Evolutionary conservation across 192 early-diverging fungal genomes (phyloP), one percentile per base, ranked within the genome.

Genomic region (Lobosporangium transversale): DNA sequence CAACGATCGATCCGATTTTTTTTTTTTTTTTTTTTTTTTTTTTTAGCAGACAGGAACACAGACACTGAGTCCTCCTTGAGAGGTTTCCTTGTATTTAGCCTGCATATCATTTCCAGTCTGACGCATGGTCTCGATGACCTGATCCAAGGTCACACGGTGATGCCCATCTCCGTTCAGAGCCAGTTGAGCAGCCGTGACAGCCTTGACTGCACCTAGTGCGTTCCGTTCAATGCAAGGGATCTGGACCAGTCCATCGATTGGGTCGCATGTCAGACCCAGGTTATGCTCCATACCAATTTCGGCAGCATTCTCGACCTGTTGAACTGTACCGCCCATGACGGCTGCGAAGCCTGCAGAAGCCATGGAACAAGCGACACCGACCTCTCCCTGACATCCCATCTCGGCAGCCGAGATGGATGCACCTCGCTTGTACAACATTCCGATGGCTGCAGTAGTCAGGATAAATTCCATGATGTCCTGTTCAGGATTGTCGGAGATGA

Each of bases 211-310:
- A 0, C 92, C 97, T 2, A 98, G 58, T 0, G 97, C 95, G 60
- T 98, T 98, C 31, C 97, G 85, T 66, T 98, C 97, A 55, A 98
- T 97, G 68, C 97, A 98, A 24, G 97, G 97, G 61, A 98, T 95
- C 78, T 95, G 92, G 14, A 98, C 97, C 36, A 98, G 80, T 4
- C 97, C 97, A 66, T 89, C 89, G 55, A 95, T 91, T 0, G 97
- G 97, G 66, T 98, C 93, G 70, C 92, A 94, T 1, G 93, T 94
- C 65, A 94, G 71, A 23, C 91, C 91, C 48, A 94, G 63, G 80
- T 94, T 93, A 58, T 93, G 92, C 60, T 93, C 92, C 94, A 98
- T 98, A 23, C 93, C 95, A 70, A 98, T 98, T 74, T 98, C 97
- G 44, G 97, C 97, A 0, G 95, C 94, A 62, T 98, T 96, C 71